Evolutionary conservation across 495 filamentous ascomycete species (phyloP), one percentile per base, ranked within the genome.

Genomic region (Aspergillus conjunctus): DNA sequence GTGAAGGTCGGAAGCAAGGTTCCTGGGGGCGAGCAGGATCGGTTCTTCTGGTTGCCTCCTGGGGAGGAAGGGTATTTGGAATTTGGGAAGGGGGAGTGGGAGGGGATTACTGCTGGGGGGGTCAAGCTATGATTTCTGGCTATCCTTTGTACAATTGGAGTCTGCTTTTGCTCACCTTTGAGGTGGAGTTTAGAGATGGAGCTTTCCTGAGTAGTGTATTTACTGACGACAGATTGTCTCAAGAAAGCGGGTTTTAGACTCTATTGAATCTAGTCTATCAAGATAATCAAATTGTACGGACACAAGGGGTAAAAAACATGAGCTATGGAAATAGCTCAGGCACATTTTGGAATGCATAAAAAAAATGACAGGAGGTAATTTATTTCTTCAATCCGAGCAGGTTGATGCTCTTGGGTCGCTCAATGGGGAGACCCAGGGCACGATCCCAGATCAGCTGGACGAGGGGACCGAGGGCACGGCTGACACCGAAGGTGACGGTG

Each of bases 381-480:
- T 71, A 79, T 68, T 75, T 75, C 73, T 88, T 87, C 63, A 96
- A 73, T 14, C 93, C 93, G 71, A 88, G 77, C 60, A 98, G 79
- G 77, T 96, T 91, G 72, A 97, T 93, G 76, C 91, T 96, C 87
- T 98, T 98, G 41, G 93, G 93, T 64, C 94, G 78, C 85, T 98
- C 94, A 73, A 98, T 98, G n/a, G 94, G 94, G 67, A 98, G 77
- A 22, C 94, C 94, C 57, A 98, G 75, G 15, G 92, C 94, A 7
- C 94, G 84, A 75, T 97, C 94, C 94, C 94, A 98, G 70, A 98
- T 89, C 61, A 98, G 79, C 75, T 98, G 94, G 49, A 91, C 92
- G 20, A 98, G 79, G 22, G 94, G 94, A 10, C 94, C 94, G 31
- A 98, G 76, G 14, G 93, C 93, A 71, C 94, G 83, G 66, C 88